Percentiles rank a stretch among this genome's conserved stretches.
Evolutionary conservation across 108 stramenopile species (phyloP).

Genomic region (Bacterosira constricta): DNA sequence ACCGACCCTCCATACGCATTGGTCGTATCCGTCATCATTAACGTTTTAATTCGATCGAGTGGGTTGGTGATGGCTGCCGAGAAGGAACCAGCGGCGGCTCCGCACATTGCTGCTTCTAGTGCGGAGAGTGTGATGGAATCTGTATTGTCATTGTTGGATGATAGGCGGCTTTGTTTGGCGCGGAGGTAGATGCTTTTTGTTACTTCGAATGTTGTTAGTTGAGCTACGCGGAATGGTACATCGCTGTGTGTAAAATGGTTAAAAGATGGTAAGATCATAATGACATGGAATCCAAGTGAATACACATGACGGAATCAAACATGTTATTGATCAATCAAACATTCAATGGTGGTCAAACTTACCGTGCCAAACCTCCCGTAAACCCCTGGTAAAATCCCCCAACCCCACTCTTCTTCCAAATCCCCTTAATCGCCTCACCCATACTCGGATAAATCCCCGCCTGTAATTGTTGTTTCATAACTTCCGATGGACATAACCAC

Average conservation of each 20-base stretch:
- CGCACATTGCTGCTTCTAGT: constrained; percentile 72
- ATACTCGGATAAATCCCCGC: constrained; percentile 71
- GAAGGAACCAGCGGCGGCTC: constrained; percentile 77
- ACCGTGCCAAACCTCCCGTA: constrained; percentile 62
- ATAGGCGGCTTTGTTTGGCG: constrained; percentile 20
- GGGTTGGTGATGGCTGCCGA: constrained; percentile 79
- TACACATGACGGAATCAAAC: not conserved
- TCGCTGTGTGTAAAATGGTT: constrained; percentile 27
- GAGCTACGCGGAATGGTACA: constrained; percentile 84
- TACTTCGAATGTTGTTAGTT: constrained; percentile 75
- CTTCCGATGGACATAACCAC: constrained; percentile 81
- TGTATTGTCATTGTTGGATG: not conserved
- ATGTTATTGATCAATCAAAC: not conserved
- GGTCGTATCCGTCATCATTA: constrained; percentile 78
- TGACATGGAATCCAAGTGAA: not conserved
- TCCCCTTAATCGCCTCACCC: constrained; percentile 59
- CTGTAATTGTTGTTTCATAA: constrained; percentile 81
- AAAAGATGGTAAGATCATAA: too few species aligned
- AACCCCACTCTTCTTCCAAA: constrained; percentile 59
- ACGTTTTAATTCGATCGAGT: constrained; percentile 78
- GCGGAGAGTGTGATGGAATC: constrained; percentile 52
- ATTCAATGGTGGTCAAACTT: not conserved
- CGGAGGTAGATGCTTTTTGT: constrained; percentile 59
- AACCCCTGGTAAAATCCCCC: constrained; percentile 72
- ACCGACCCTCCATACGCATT: constrained; percentile 64